Base-by-base conservation (phyloP, 768 basidiomycete genomes). In the Clathrus columnatus region DNA sequence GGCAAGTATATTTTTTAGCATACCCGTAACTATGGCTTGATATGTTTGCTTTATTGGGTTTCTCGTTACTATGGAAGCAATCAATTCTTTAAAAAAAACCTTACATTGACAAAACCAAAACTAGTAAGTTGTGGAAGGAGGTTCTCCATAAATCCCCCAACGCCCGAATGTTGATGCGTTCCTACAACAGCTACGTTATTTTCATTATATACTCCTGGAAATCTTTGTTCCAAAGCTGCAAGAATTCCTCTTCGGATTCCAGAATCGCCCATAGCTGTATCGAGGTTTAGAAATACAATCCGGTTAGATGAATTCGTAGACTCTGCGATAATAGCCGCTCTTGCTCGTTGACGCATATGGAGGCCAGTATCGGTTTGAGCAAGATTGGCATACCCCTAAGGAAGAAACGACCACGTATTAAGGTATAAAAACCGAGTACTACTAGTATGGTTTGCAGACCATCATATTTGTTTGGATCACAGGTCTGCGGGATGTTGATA, bases 391-490 rank as follows among this genome's bases (percentile, higher is more conserved):
- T 87, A 89, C 7, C 87, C 86, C 82, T 85, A n/a, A n/a, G n/a
- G 4, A 18, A 4, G 48, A 17, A 49, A 27, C 20, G 23, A 5
- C 28, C n/a, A n/a, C n/a, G n/a, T n/a, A n/a, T n/a, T 8, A 23
- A 11, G 29, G 20, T 5, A 29, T 29, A 16, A 24, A 26, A 2
- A 7, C 24, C 26, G 28, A 7, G 26, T n/a, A 14, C 27, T 27
- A 28, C 29, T 58, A 68, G 47, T 65, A n/a, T n/a, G n/a, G n/a
- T n/a, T n/a, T n/a, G n/a, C n/a, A n/a, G n/a, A 81, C 84, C 85
- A 87, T 86, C 82, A 88, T 85, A 59, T 87, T 87, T 17, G 87
- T 89, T 72, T 90, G 85, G 5, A 88, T 85, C 16, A 87, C 80
- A 3, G 86, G 84, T 20, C 83, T 84, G 48, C 43, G 6, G 28